These are phyloP conservation scores for Lavandula angustifolia DNA, from an alignment of 257 asterid genomes.

Conservation along the genomic window DNA sequence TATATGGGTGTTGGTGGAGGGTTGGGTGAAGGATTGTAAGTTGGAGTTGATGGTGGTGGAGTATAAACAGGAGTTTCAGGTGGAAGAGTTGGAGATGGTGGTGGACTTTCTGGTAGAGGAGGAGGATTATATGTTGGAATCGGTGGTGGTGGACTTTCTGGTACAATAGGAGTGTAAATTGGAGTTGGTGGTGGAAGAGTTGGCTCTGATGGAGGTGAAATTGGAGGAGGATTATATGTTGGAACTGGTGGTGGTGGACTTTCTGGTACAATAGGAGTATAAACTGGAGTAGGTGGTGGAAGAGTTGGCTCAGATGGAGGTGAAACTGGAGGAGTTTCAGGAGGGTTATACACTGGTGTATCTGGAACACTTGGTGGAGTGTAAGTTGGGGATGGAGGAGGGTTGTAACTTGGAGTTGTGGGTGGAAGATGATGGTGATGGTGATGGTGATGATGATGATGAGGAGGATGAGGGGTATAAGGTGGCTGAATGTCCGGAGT, in stretches of 20 bases:
- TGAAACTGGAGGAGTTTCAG: too few relatives aligned
- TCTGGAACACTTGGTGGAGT: too few relatives aligned
- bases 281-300: slow-evolving; percentile 7
- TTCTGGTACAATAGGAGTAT: background rate
- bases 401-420: too few relatives aligned
- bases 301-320: background rate
- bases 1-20: too few relatives aligned
- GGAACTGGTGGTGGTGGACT: background rate
- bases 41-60: slow-evolving; percentile 8
- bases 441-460: too few relatives aligned
- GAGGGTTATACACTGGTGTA: too few relatives aligned
- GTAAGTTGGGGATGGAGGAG: background rate
- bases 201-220: background rate
- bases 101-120: background rate
- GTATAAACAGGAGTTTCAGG: background rate
- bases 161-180: too few relatives aligned
- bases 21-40: background rate
- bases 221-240: background rate
- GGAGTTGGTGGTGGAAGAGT: too few relatives aligned
- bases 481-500: background rate
- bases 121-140: too few relatives aligned
- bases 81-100: background rate
- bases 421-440: too few relatives aligned
- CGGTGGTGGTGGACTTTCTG: too few relatives aligned
- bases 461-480: too few relatives aligned